Conservation (phyloP, 73 alveolate genomes). For the Tetrahymena borealis region DNA sequence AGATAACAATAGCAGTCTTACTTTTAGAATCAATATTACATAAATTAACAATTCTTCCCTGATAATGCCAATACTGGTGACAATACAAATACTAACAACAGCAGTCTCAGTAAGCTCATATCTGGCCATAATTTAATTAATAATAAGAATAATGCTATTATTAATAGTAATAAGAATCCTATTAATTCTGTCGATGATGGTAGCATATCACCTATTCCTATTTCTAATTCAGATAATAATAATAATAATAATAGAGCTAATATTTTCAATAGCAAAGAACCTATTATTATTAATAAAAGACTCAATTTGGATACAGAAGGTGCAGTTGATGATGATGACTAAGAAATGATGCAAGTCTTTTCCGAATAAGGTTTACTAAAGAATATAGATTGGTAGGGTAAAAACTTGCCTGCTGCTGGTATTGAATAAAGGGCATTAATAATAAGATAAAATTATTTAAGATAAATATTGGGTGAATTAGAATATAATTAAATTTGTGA, state of each 20-base stretch:
- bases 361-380: neutral
- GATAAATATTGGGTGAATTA: neutral
- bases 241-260: neutral
- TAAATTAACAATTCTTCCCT: neutral
- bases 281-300: neutral
- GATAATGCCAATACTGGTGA: neutral
- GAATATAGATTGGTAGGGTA: neutral
- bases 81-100: neutral
- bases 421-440: neutral
- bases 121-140: too few species aligned
- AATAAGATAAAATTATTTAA: neutral
- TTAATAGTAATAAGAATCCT: neutral
- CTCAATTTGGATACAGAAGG: neutral
- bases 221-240: too few species aligned
- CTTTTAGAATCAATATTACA: neutral
- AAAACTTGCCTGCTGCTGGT: neutral
- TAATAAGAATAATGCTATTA: too few species aligned
- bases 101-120: neutral
- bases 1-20: neutral
- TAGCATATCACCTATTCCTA: neutral
- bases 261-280: neutral
- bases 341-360: neutral
- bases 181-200: neutral
- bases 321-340: neutral
- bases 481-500: neutral